Base-by-base conservation (phyloP, 148 eudicot genomes). In the Chenopodium berlandieri region DNA sequence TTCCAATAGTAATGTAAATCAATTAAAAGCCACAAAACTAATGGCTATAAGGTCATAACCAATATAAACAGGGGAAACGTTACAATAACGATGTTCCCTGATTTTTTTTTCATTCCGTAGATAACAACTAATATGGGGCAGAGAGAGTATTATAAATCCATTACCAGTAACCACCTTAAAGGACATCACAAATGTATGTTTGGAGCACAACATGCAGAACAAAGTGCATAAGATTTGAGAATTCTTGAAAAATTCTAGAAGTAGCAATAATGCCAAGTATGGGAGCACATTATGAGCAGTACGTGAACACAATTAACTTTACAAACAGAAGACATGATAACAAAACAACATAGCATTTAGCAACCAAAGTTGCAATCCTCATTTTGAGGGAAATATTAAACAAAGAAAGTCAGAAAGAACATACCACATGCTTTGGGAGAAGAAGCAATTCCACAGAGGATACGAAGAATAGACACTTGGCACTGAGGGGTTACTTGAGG, bases 371-470 rank as follows among this genome's bases (percentile, higher is more conserved):
- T 32, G 44, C 44, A 40, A 40, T 40, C 6, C 44, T 40, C 44
- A 40, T 40, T 40, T 40, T 40, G 44, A 40, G 8, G 44, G 8
- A 5, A 40, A 40, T 40, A 40, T 40, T 40, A 40, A 25, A 17
- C 14, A 48, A n/a, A 72, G 20, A 9, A 71, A 76, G 75, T 64
- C 75, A 67, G 8, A 13, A 22, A 63, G 64, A 75, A 37, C 84
- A 77, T 82, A 91, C 94, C 94, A 80, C 88, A 86, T 80, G 92
- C 91, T 78, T 87, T 89, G 60, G 94, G 92, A 37, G 94, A 91
- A 47, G 91, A 83, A 77, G 90, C 92, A 50, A 90, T 87, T 63
- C 91, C 90, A 77, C 76, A 90, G n/a, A 91, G 85, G 78, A 91
- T 90, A 78, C 79, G 84, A 75, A 91, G 91, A 79, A 90, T 62